These are phyloP conservation scores for Gliomastix tumulicola DNA, from an alignment of 2,329 filamentous ascomycete genomes.

Conservation along the genomic window DNA sequence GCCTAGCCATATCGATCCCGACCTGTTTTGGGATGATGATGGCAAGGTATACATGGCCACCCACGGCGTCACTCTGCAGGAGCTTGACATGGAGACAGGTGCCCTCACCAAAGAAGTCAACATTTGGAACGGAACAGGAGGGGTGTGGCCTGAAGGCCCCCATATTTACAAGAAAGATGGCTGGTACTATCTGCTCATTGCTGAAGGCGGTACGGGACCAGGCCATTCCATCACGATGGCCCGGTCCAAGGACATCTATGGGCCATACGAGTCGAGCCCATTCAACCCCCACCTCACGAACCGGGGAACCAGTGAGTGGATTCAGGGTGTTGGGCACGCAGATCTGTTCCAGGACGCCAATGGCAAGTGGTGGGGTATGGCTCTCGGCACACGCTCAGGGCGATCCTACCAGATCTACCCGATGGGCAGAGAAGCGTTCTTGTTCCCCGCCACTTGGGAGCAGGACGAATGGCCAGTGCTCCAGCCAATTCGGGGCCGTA, in stretches of 20 bases:
- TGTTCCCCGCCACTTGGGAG: slow-evolving; percentile 40
- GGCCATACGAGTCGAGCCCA: slow-evolving; percentile 32
- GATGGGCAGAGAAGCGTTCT: slow-evolving; percentile 47
- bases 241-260: slow-evolving; percentile 25
- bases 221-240: slow-evolving; percentile 35
- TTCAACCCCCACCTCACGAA: slow-evolving; percentile 38
- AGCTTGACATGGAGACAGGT: slow-evolving; percentile 25
- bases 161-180: slow-evolving; percentile 33
- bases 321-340: slow-evolving; percentile 30
- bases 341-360: slow-evolving; percentile 33
- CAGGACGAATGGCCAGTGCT: slow-evolving; percentile 38
- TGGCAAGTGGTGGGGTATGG: slow-evolving; percentile 34
- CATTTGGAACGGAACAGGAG: slow-evolving; percentile 39
- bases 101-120: slow-evolving; percentile 15
- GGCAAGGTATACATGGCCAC: slow-evolving; percentile 14
- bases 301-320: slow-evolving; percentile 23
- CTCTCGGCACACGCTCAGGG: slow-evolving; percentile 7
- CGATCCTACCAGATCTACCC: slow-evolving; percentile 27
- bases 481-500: slow-evolving; percentile 8
- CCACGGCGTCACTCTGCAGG: slow-evolving; percentile 10
- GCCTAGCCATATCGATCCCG: slow-evolving; percentile 10
- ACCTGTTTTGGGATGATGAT: slow-evolving; percentile 11
- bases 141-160: slow-evolving; percentile 30
- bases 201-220: slow-evolving; percentile 37
- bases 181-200: slow-evolving; percentile 40